Conservation (phyloP, 805 yeast genomes). For the Candida cerambycidarum region DNA sequence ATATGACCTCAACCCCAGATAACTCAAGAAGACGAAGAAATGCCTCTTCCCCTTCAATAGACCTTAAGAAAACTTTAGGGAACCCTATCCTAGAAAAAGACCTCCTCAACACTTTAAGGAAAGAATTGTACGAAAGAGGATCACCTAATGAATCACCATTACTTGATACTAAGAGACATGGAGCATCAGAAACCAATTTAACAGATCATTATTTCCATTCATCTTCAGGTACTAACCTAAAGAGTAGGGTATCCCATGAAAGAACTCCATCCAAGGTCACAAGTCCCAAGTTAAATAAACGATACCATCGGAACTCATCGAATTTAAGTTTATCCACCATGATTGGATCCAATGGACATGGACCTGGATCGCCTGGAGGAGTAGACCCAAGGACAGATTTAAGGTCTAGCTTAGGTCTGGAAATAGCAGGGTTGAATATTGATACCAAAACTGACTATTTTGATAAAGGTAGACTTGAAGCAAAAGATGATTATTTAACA, state of each 20-base stretch:
- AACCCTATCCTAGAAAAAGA: constrained; percentile 6
- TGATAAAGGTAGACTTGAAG: background rate
- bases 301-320: constrained; percentile 2
- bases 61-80: background rate
- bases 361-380: no score
- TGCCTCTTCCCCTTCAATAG: constrained; percentile 1
- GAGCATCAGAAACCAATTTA: constrained; percentile 1
- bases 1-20: constrained; percentile 3
- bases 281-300: constrained; percentile 1
- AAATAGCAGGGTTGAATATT: background rate
- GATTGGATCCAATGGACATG: no score
- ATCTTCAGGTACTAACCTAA: constrained; percentile 3
- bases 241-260: background rate
- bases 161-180: background rate
- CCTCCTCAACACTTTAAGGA: background rate
- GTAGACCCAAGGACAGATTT: background rate
- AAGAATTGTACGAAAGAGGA: constrained; percentile 6
- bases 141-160: constrained; percentile 3
- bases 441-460: background rate
- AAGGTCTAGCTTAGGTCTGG: background rate
- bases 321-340: constrained; percentile 2
- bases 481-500: background rate
- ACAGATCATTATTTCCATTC: background rate
- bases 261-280: constrained; percentile 1
- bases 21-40: background rate